Conservation (phyloP, 2,329 filamentous ascomycete species). For the Purpureocillium takamizusanense region DNA sequence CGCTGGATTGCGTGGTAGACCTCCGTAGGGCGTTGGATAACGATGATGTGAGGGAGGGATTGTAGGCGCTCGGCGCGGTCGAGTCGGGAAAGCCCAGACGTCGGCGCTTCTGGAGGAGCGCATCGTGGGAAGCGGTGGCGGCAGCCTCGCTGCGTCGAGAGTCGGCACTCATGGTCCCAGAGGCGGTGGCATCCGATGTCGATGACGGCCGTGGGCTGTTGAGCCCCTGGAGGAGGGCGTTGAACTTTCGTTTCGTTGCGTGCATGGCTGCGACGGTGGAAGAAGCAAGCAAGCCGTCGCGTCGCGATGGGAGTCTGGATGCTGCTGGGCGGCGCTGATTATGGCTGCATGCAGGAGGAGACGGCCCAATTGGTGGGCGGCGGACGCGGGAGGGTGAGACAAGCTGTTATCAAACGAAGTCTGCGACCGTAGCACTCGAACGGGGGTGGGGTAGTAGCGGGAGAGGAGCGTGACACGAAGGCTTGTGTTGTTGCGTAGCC, state of each 20-base stretch:
- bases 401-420: no score
- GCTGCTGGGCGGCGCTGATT: no score
- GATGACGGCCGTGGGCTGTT: slow-evolving; percentile 30
- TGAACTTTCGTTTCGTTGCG: slow-evolving; percentile 77
- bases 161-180: slow-evolving; percentile 12
- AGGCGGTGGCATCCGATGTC: slow-evolving; percentile 5
- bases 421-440: no score
- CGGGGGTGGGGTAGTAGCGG: no score
- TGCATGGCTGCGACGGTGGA: slow-evolving; percentile 41
- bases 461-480: no score
- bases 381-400: no score
- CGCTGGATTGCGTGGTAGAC: slow-evolving; percentile 2
- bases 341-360: no score
- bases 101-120: slow-evolving; percentile 43
- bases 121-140: slow-evolving; percentile 20
- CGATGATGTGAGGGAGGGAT: slow-evolving; percentile 10
- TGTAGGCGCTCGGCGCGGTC: slow-evolving; percentile 20
- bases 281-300: neutral
- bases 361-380: no score
- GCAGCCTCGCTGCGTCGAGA: slow-evolving; percentile 6
- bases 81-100: slow-evolving; percentile 36
- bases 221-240: slow-evolving; percentile 61
- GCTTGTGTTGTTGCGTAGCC: no score
- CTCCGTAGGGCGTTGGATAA: slow-evolving; percentile 6
- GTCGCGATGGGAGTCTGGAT: neutral